Percentiles rank a stretch among this genome's conserved stretches.
These are phyloP conservation scores for Globisporangium takayamanum DNA, from an alignment of 352 stramenopile species.

Conservation along the genomic window DNA sequence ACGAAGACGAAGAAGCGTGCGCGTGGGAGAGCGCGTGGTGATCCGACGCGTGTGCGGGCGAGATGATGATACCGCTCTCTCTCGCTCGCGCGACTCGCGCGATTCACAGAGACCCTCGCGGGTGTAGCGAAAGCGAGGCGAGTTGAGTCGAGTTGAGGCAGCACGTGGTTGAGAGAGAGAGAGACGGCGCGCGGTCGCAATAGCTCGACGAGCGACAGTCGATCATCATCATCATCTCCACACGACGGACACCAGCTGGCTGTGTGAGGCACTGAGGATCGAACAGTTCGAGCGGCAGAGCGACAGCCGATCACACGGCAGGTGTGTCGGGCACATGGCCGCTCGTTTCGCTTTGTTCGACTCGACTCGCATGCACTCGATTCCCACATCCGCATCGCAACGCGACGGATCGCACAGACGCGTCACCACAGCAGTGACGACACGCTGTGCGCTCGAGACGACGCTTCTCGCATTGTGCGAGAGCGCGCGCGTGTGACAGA, in stretches of 20 bases:
- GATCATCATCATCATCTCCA: constrained; percentile 6
- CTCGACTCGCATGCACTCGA: too few species aligned
- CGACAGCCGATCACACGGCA: background rate
- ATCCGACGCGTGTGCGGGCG: constrained; percentile 6
- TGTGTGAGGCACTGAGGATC: background rate
- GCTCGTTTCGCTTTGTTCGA: too few species aligned
- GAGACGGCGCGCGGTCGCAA: too few species aligned
- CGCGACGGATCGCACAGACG: background rate
- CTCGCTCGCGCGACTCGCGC: constrained; percentile 5
- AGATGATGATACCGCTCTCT: too few species aligned
- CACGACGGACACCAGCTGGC: constrained; percentile 7
- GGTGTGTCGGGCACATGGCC: too few species aligned
- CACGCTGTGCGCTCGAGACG: background rate
- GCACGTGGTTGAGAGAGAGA: background rate
- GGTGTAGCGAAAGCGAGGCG: constrained; percentile 10
- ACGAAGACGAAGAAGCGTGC: constrained; percentile 4
- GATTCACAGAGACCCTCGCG: constrained; percentile 10
- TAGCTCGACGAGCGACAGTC: background rate
- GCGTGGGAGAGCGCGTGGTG: constrained; percentile 9
- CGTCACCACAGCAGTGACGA: constrained; percentile 6
- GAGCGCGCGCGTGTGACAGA: background rate
- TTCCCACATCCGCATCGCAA: background rate
- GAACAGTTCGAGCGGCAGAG: background rate
- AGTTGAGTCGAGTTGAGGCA: background rate
- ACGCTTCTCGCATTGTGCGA: background rate